Evolutionary conservation across 2,329 filamentous ascomycete species (phyloP).

Genomic region (Cytospora piceae): DNA sequence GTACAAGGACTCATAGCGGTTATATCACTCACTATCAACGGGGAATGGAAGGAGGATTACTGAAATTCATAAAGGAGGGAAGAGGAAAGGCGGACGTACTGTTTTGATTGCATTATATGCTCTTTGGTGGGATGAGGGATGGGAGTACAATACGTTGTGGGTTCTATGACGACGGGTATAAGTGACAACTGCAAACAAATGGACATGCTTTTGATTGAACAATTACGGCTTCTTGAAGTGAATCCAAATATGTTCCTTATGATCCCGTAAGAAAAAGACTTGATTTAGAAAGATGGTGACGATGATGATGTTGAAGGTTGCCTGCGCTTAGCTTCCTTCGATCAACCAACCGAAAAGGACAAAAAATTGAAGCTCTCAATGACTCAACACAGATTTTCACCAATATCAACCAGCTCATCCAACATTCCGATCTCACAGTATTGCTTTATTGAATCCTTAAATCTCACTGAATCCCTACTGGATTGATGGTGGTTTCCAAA

Average conservation of each 20-base stretch:
- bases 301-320: slow-evolving; percentile 1
- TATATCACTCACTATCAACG: background rate
- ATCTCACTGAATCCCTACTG: background rate
- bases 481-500: slow-evolving; percentile 5
- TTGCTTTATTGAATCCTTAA: background rate
- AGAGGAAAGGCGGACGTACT: background rate
- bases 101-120: background rate
- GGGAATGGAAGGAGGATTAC: background rate
- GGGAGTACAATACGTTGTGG: background rate
- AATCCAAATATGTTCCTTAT: no score
- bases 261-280: no score
- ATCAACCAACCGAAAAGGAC: background rate
- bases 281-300: no score
- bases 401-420: slow-evolving; percentile 7
- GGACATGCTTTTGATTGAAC: background rate
- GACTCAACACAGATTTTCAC: slow-evolving; percentile 27
- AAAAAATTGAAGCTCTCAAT: slow-evolving; percentile 24
- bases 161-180: background rate
- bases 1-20: background rate
- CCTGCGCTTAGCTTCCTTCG: background rate
- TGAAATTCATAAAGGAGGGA: background rate
- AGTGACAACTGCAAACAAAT: background rate
- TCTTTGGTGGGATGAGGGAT: background rate
- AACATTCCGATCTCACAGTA: background rate
- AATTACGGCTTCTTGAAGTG: no score